Evolutionary conservation across 371 early-diverging fungal species (phyloP).

Genomic region (Zychaea mexicana): DNA sequence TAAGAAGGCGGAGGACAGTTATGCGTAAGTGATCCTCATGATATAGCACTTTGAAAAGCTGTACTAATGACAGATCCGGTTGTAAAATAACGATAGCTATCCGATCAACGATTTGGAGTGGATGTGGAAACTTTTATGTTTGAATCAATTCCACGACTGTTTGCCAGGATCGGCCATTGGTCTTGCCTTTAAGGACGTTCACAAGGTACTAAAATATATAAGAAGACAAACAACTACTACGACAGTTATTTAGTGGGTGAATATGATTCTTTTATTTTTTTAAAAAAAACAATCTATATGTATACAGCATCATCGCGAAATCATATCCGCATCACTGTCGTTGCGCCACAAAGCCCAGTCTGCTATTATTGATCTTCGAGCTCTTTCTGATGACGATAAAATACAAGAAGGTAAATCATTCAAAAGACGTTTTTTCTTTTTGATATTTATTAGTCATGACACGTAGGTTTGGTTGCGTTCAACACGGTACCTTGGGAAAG

Average conservation of each 20-base stretch:
- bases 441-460: too few relatives aligned
- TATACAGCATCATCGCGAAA: constrained; percentile 49
- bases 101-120: constrained; percentile 74
- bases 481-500: constrained; percentile 87
- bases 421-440: too few relatives aligned
- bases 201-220: constrained; percentile 56
- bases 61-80: too few relatives aligned
- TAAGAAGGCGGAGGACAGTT: not conserved
- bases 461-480: constrained; percentile 62
- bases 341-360: constrained; percentile 41
- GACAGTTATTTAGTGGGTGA: too few relatives aligned
- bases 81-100: constrained; percentile 44
- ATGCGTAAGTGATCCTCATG: not conserved
- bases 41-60: not conserved
- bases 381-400: not conserved
- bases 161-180: constrained; percentile 93
- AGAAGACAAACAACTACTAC: too few relatives aligned
- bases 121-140: constrained; percentile 90
- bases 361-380: constrained; percentile 5
- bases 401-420: constrained; percentile 3
- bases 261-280: not conserved
- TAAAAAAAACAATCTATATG: not conserved
- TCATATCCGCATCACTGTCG: constrained; percentile 30
- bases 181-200: constrained; percentile 86
- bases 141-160: constrained; percentile 97